Conservation (phyloP, 2,329 filamentous ascomycete genomes). For the Pyrenophora graminea region DNA sequence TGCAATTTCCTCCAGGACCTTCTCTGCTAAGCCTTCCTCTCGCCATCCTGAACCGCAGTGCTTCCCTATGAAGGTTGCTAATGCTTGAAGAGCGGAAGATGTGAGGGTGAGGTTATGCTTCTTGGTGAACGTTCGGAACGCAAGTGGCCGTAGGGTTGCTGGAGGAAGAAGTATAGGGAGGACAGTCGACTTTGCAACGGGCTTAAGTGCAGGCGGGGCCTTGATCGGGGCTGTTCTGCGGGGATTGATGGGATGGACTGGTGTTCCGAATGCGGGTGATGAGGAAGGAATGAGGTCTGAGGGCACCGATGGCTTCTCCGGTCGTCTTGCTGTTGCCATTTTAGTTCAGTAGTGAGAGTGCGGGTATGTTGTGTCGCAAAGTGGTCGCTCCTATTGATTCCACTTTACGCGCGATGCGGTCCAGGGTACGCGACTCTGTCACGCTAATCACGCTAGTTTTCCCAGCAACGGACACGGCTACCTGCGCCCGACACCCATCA, state of each 20-base stretch:
- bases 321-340: constrained; percentile 38
- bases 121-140: constrained; percentile 95
- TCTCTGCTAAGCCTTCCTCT: constrained; percentile 90
- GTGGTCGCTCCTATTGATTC: constrained; percentile 5
- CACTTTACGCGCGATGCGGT: constrained; percentile 32
- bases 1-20: constrained; percentile 87
- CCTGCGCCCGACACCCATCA: constrained; percentile 5
- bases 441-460: constrained; percentile 12
- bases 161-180: constrained; percentile 89
- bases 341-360: constrained; percentile 5
- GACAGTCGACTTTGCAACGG: constrained; percentile 63
- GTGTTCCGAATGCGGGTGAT: constrained; percentile 87
- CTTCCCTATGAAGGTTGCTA: constrained; percentile 87
- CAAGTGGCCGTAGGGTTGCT: constrained; percentile 82
- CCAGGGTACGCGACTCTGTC: constrained; percentile 11
- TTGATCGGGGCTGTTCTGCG: constrained; percentile 47
- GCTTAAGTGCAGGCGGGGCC: constrained; percentile 54
- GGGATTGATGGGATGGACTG: constrained; percentile 74
- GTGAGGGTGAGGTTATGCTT: constrained; percentile 94
- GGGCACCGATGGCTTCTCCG: constrained; percentile 36
- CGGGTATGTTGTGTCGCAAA: constrained; percentile 1
- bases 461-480: constrained; percentile 3
- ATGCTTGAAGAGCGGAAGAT: constrained; percentile 79
- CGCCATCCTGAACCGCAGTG: constrained; percentile 96
- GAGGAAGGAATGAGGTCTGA: constrained; percentile 76